Percentiles rank a stretch among this genome's conserved stretches.
Conservation (phyloP, 2,329 filamentous ascomycete species). For the Thielaviopsis populi region DNA sequence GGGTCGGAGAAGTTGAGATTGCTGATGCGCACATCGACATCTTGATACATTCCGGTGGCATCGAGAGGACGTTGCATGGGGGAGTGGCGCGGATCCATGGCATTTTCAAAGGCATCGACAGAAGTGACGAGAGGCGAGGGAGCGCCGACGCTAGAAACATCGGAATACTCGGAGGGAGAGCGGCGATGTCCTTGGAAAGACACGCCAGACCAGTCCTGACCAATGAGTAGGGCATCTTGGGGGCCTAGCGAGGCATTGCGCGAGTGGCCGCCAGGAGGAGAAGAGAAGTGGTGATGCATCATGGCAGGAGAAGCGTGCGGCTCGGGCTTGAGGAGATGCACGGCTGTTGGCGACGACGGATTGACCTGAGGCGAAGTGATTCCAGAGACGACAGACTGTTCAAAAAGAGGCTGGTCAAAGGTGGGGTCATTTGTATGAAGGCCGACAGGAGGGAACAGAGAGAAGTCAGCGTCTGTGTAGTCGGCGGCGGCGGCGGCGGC, state of each 20-base stretch:
- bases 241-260: constrained; percentile 43
- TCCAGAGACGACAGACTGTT: constrained; percentile 30
- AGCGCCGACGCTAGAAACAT: constrained; percentile 66
- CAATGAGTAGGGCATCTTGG: constrained; percentile 39
- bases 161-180: constrained; percentile 79
- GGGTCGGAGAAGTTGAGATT: constrained; percentile 66
- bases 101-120: constrained; percentile 58
- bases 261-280: constrained; percentile 35
- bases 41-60: constrained; percentile 33
- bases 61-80: constrained; percentile 67
- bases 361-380: constrained; percentile 42
- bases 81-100: constrained; percentile 50
- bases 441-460: constrained; percentile 41
- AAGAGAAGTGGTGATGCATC: constrained; percentile 42
- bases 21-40: constrained; percentile 40
- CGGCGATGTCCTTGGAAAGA: constrained; percentile 72
- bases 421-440: constrained; percentile 37
- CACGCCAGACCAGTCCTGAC: constrained; percentile 41
- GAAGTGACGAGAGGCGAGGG: constrained; percentile 63
- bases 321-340: constrained; percentile 39
- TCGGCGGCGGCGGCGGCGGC: too few relatives aligned
- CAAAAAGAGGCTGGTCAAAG: constrained; percentile 48
- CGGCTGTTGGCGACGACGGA: constrained; percentile 38
- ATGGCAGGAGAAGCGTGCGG: constrained; percentile 36
- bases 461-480: constrained; percentile 45